phyloP scores from a whole-genome alignment of 768 basidiomycete species.

The Boletus barrowsii region DNA sequence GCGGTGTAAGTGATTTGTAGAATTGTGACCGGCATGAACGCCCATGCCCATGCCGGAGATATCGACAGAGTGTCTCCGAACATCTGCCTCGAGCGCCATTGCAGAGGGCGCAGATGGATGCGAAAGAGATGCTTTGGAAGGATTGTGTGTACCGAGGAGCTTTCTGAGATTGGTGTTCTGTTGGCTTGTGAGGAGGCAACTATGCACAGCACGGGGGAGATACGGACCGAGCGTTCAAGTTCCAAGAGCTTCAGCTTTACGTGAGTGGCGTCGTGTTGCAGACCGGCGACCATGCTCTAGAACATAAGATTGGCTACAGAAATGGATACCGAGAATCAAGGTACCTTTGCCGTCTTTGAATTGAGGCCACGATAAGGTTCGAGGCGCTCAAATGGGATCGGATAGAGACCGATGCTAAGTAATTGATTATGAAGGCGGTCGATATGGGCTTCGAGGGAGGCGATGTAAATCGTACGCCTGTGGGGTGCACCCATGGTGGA shows the following conservation, averaged over 20 bases:
- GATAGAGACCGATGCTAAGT: conserved; percentile 50
- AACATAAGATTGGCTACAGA: not conserved
- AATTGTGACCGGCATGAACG: conserved; percentile 14
- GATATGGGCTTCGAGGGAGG: conserved; percentile 71
- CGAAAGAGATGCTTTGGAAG: conserved; percentile 13
- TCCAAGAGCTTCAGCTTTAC: conserved; percentile 64
- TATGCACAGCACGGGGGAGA: not conserved
- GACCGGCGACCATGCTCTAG: conserved; percentile 73
- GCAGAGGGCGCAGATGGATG: conserved; percentile 27
- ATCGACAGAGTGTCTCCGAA: conserved; percentile 33
- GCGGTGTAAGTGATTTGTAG: conserved; percentile 7
- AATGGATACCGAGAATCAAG: not conserved
- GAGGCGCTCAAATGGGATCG: conserved; percentile 53
- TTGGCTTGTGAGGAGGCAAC: not conserved
- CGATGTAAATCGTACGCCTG: conserved; percentile 66
- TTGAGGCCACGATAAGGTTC: conserved; percentile 69
- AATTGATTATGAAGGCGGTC: conserved; percentile 64
- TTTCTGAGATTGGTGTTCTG: conserved; percentile 34
- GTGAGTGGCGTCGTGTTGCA: conserved; percentile 62
- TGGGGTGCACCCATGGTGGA: conserved; percentile 66
- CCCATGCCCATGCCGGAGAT: conserved; percentile 31
- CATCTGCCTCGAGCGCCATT: conserved; percentile 31
- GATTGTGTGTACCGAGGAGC: conserved; percentile 27
- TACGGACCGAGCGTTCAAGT: conserved; percentile 58
- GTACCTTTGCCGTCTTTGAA: conserved; percentile 71